A percentile compares a stretch with the other conserved stretches of the same genome.
Evolutionary conservation across 306 rosid genomes (phyloP).

Genomic region (Casuarina glauca): DNA sequence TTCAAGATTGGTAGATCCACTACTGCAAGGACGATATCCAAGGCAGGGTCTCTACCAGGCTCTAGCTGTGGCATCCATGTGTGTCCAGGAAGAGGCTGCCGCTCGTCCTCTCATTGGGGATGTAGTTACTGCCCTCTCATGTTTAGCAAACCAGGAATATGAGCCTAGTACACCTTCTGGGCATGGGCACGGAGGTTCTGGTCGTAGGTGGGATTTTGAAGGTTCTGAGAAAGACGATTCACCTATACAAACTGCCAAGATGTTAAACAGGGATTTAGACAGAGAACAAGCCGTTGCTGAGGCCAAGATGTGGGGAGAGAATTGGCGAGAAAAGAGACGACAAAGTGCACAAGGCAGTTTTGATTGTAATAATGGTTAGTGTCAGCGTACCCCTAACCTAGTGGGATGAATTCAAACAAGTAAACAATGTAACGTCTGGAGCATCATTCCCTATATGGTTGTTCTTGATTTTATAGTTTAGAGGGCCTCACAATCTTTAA

Average conservation of each 20-base stretch:
- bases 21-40: conserved; percentile 77
- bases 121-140: conserved; percentile 89
- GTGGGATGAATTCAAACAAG: too few species aligned
- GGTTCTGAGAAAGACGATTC: conserved; percentile 89
- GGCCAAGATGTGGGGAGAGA: conserved; percentile 96
- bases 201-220: conserved; percentile 73
- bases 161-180: conserved; percentile 58
- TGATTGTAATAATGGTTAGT: too few species aligned
- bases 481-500: too few species aligned
- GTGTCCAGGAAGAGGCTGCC: conserved; percentile 90
- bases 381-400: too few species aligned
- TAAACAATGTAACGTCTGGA: too few species aligned
- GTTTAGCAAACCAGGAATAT: conserved; percentile 75
- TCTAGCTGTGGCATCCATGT: conserved; percentile 93
- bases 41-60: conserved; percentile 90
- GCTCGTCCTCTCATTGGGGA: conserved; percentile 90
- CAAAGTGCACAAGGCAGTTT: conserved; percentile 39
- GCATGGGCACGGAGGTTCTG: conserved; percentile 54
- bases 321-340: conserved; percentile 79
- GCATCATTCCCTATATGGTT: too few species aligned
- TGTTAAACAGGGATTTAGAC: conserved; percentile 34
- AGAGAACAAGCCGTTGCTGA: conserved; percentile 92
- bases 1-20: conserved; percentile 79
- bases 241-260: conserved; percentile 71
- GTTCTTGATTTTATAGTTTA: too few species aligned